Conservation (phyloP, 225 moss, liverwort and hornwort genomes). For the Marchantia paleacea region DNA sequence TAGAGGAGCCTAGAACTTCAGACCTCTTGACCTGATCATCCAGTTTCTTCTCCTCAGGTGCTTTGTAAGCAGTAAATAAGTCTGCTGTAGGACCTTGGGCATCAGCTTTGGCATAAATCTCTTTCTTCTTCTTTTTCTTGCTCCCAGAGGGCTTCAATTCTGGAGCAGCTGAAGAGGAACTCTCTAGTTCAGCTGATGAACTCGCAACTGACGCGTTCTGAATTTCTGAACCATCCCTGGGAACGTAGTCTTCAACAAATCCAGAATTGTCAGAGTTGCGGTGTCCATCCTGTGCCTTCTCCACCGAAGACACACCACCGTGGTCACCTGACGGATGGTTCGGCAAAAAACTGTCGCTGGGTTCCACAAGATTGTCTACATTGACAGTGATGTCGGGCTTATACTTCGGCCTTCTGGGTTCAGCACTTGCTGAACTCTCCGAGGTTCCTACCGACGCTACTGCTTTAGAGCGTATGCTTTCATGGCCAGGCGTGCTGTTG, state of each 20-base stretch:
- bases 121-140: constrained; percentile 77
- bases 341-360: not conserved
- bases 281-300: constrained; percentile 5
- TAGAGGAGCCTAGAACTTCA: constrained; percentile 49
- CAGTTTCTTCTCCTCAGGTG: constrained; percentile 81
- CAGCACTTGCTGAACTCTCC: constrained; percentile 5
- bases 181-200: constrained; percentile 44
- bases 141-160: constrained; percentile 48
- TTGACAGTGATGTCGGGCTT: not conserved
- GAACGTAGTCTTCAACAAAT: constrained; percentile 18
- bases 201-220: constrained; percentile 28
- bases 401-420: constrained; percentile 9
- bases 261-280: not conserved
- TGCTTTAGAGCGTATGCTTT: not conserved
- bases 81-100: constrained; percentile 87
- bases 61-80: constrained; percentile 91
- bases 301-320: not conserved
- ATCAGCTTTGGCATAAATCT: constrained; percentile 78
- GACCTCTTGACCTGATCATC: constrained; percentile 66
- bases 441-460: not conserved
- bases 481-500: not conserved
- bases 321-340: constrained; percentile 9
- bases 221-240: constrained; percentile 21
- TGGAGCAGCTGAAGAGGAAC: constrained; percentile 22
- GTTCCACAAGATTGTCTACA: constrained; percentile 15